Conservation (phyloP, 176 grass and related monocot genomes). For the Saccharum spontaneum region DNA sequence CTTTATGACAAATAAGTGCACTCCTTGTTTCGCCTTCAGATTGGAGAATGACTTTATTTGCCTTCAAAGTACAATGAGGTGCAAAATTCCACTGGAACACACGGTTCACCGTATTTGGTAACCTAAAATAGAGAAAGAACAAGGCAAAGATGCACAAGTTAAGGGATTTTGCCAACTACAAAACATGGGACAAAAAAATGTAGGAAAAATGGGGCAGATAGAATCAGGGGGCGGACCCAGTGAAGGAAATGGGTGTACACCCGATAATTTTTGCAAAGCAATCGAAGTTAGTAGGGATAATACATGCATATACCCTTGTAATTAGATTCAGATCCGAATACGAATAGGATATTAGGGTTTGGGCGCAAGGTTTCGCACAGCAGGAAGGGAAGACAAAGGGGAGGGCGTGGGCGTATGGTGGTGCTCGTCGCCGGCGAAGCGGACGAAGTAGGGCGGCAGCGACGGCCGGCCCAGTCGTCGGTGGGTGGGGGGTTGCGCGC, state of each 20-base stretch:
- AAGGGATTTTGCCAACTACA: not conserved
- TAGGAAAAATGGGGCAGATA: not conserved
- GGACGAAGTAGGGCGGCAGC: not conserved
- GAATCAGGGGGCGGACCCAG: not conserved
- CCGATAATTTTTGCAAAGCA: not conserved
- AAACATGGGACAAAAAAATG: not conserved
- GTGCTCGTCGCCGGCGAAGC: not conserved
- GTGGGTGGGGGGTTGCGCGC: not conserved
- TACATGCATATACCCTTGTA: not conserved
- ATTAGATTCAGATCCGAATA: not conserved
- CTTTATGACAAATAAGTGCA: conserved; percentile 8
- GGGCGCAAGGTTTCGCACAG: not conserved
- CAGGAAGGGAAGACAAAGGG: not conserved
- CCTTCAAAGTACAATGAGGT: not conserved
- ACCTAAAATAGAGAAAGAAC: conserved; percentile 22
- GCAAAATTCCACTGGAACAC: not conserved
- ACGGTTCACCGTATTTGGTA: not conserved
- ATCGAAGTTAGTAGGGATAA: not conserved
- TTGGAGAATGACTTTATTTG: not conserved
- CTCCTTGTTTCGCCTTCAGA: conserved; percentile 7
- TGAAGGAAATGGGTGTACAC: not conserved
- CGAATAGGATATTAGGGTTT: not conserved
- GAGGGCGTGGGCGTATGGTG: not conserved
- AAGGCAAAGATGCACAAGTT: not conserved
- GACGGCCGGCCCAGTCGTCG: not conserved